Conservation (phyloP, 306 rosid species). For the Lablab purpureus region DNA sequence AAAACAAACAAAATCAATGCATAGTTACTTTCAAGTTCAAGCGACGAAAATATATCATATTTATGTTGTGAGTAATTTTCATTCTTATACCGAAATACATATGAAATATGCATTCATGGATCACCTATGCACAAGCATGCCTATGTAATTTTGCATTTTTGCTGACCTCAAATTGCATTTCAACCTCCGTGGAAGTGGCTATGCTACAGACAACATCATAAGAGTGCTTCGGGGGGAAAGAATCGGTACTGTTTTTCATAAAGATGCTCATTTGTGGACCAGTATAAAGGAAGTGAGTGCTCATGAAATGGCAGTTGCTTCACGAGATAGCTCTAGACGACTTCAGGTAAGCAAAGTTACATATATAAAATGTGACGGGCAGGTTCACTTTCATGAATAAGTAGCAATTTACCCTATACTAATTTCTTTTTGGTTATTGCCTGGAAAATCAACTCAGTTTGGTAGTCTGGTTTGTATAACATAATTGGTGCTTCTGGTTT, state of each 20-base stretch:
- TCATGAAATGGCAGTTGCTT: slow-evolving; percentile 83
- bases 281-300: slow-evolving; percentile 68
- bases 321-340: slow-evolving; percentile 70
- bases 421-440: slow-evolving; percentile 7
- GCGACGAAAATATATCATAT: background rate
- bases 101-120: background rate
- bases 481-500: slow-evolving; percentile 25
- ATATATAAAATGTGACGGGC: slow-evolving; percentile 15
- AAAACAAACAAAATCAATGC: background rate
- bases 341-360: slow-evolving; percentile 60
- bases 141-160: slow-evolving; percentile 10
- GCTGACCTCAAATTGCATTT: slow-evolving; percentile 38
- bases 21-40: background rate
- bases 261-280: slow-evolving; percentile 86
- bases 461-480: background rate
- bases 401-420: background rate
- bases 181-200: slow-evolving; percentile 63
- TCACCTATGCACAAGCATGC: background rate
- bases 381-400: background rate
- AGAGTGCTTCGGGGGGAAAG: slow-evolving; percentile 81
- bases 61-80: background rate
- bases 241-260: slow-evolving; percentile 86
- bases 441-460: background rate
- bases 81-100: background rate
- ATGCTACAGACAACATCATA: slow-evolving; percentile 73